Evolutionary conservation across 352 stramenopile genomes (phyloP), one percentile per base, ranked within the genome.

Genomic region (Hyaloperonospora brassicae): DNA sequence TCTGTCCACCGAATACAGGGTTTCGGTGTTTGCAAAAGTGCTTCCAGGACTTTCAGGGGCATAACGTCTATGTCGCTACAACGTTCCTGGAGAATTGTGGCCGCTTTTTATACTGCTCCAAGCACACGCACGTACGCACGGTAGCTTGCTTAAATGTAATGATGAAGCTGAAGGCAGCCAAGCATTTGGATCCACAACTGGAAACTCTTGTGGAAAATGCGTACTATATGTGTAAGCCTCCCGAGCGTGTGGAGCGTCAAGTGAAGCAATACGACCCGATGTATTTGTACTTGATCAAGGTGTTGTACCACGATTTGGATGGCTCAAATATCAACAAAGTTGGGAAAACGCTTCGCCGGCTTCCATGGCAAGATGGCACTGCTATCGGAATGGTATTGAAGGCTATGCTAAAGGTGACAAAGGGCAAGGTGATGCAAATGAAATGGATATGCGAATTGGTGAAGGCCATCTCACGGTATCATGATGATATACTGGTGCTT

Each of bases 31-130:
- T 98, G 9, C 89, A 95, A 59, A 79, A 87, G 43, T 98, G 95
- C 66, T 88, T 98, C 36, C 66, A 89, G 52, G 95, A 98, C 61
- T 99, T 99, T 62, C 87, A 86, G 52, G 90, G 93, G 2, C 84
- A 95, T 65, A 98, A 98, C 62, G 92, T 99, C 44, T 83, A 98
- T 66, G 82, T 98, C 12, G 87, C 93, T 2, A 98, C 94, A n/a
- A 91, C 86, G 22, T 79, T 98, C 12, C 64, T 99, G n/a, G 96
- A 99, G 70, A 95, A 86, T 52, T 98, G 93, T 58, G 96, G 96
- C 1, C 80, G 95, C 12, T 99, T 97, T 49, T 69, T 99, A 22
- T 98, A 97, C 66, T 92, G 89, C 52, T 89, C 82, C n/a, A 95
- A 96, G 61, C 87, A 97, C 63, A 98, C 95, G 14, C 88, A 96